Evolutionary conservation across 352 stramenopile genomes (phyloP), one percentile per base, ranked within the genome.

Genomic region (Pythium guiyangense): DNA sequence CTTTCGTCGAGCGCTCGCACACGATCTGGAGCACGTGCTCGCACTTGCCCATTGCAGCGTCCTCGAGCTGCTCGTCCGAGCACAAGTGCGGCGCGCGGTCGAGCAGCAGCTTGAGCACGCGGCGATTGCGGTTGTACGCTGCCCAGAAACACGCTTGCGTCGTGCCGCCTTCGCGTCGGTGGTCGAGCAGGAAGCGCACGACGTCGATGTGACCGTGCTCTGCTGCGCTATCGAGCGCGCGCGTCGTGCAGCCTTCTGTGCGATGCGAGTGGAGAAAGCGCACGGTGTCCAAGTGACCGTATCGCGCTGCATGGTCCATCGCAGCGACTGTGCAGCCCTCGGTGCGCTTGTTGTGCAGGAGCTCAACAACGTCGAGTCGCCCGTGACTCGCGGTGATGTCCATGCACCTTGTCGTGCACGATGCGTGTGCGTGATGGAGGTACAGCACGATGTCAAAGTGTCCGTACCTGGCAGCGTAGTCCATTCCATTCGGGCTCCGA

Each of bases 401-500:
- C 52, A 51, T 51, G 11, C 27, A 8, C n/a, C 14, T 22, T 20
- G 42, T 31, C 4, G 52, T 40, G 20, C 31, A 46, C 34, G n/a
- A 12, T 17, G 37, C 44, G 18, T 48, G 8, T 2, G 22, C 11
- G 26, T 34, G 26, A 6, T 51, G 52, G 9, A 58, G 22, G 18
- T 51, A 58, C 52, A 25, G 5, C 27, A 58, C 22, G 2, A 58
- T 15, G 15, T 51, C 26, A 22, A 58, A 58, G 18, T 44, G 44
- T 0, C 40, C 40, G 52, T 51, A n/a, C 15, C 29, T 51, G 27
- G 52, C 52, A 8, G 52, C 52, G 27, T 17, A 20, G 31, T 58
- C 31, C 40, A 58, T 55, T 6, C 11, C 25, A 18, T n/a, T 29
- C 2, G 26, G 11, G 5, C 27, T 22, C 11, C 1, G 20, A 31